Conservation (phyloP, 441 rosid species). For the Gossypium davidsonii region DNA sequence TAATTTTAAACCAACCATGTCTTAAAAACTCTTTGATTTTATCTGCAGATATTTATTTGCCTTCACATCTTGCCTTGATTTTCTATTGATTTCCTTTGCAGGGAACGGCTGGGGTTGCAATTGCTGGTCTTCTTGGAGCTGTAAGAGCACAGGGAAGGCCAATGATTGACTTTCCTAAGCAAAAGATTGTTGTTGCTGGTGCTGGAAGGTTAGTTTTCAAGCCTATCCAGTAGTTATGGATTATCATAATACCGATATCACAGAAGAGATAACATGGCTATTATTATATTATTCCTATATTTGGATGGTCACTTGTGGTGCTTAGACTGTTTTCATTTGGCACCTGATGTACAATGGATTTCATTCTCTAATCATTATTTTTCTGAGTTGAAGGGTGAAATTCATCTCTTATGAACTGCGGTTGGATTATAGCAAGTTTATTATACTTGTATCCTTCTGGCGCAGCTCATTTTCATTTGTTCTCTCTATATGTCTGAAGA, state of each 20-base stretch:
- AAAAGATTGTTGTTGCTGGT: conserved; percentile 96
- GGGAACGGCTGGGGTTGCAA: conserved; percentile 99
- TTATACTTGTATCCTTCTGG: neutral
- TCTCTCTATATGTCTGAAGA: neutral
- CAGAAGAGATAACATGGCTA: neutral
- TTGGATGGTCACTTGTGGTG: neutral
- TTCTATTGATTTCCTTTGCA: conserved; percentile 23
- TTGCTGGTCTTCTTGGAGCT: conserved; percentile 99
- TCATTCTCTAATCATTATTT: neutral
- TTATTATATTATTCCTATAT: neutral
- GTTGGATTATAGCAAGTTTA: neutral
- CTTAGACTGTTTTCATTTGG: neutral
- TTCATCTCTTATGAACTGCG: neutral
- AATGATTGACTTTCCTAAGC: conserved; percentile 97
- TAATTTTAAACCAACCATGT: neutral
- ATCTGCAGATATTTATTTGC: neutral
- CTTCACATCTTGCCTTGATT: conserved; percentile 10
- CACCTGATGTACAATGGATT: neutral
- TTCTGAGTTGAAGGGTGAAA: neutral
- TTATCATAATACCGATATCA: conserved; percentile 4
- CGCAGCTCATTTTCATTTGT: neutral
- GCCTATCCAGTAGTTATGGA: conserved; percentile 9
- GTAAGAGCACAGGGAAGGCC: conserved; percentile 98
- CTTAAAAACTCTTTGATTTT: neutral
- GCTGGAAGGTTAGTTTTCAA: conserved; percentile 79